These are phyloP conservation scores for Boletus speciosus DNA, from an alignment of 768 basidiomycete species.

Conservation along the genomic window DNA sequence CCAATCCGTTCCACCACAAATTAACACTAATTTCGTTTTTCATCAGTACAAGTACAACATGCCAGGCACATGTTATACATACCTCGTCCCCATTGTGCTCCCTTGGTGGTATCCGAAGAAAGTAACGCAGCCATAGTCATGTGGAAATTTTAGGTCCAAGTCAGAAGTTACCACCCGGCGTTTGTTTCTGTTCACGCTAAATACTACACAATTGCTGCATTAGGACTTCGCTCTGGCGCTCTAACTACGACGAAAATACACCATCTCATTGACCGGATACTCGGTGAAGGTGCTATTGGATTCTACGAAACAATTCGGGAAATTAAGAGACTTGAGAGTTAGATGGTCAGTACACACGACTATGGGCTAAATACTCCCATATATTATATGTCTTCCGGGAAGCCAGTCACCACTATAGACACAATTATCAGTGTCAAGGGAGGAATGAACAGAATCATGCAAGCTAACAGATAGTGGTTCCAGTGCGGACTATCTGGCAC, in stretches of 20 bases:
- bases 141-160: slow-evolving; percentile 25
- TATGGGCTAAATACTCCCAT: background rate
- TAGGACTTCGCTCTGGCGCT: slow-evolving; percentile 29
- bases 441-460: background rate
- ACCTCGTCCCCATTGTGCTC: slow-evolving; percentile 46
- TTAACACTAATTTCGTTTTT: slow-evolving; percentile 51
- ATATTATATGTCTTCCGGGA: slow-evolving; percentile 13
- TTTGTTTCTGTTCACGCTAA: slow-evolving; percentile 16
- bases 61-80: slow-evolving; percentile 10
- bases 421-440: slow-evolving; percentile 8
- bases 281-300: background rate
- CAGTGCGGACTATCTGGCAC: slow-evolving; percentile 29
- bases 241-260: slow-evolving; percentile 24
- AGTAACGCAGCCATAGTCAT: slow-evolving; percentile 29
- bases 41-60: slow-evolving; percentile 14
- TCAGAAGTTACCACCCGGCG: slow-evolving; percentile 10
- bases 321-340: background rate
- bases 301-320: slow-evolving; percentile 2
- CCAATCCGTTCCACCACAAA: slow-evolving; percentile 89
- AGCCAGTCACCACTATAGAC: slow-evolving; percentile 27
- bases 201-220: slow-evolving; percentile 26
- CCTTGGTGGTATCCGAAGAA: slow-evolving; percentile 23
- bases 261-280: background rate
- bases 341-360: background rate
- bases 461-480: slow-evolving; percentile 32